phyloP scores from a whole-genome alignment of 331 rosid species.

The Prunus yedoensis region DNA sequence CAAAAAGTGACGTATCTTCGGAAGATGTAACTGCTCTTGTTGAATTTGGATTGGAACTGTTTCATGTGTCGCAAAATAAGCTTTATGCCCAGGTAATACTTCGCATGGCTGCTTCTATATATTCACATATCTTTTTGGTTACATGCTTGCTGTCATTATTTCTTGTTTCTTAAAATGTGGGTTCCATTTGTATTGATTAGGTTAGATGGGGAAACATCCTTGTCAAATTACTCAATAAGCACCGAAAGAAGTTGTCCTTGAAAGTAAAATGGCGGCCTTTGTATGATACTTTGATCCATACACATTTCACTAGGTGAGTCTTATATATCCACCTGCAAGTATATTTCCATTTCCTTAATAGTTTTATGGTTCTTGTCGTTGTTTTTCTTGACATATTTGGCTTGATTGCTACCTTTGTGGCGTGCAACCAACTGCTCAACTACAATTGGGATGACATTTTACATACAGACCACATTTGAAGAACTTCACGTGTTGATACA shows the following conservation, averaged over 20 bases:
- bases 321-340: slow-evolving; percentile 6
- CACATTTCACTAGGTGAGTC: slow-evolving; percentile 90
- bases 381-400: neutral
- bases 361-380: slow-evolving; percentile 18
- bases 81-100: slow-evolving; percentile 84
- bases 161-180: slow-evolving; percentile 25
- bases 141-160: slow-evolving; percentile 12
- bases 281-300: slow-evolving; percentile 72
- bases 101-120: slow-evolving; percentile 27
- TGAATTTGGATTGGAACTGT: slow-evolving; percentile 71
- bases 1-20: slow-evolving; percentile 85
- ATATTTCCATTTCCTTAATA: neutral
- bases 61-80: slow-evolving; percentile 65
- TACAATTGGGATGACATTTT: neutral
- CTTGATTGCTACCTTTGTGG: neutral
- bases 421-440: slow-evolving; percentile 16
- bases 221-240: slow-evolving; percentile 79
- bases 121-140: slow-evolving; percentile 3
- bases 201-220: slow-evolving; percentile 97
- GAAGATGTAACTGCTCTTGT: slow-evolving; percentile 70
- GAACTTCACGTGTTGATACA: slow-evolving; percentile 19
- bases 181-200: slow-evolving; percentile 53
- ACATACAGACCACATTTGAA: neutral
- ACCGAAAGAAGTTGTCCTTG: slow-evolving; percentile 72
- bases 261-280: slow-evolving; percentile 80